Base-by-base conservation (phyloP, 306 rosid species). In the Sophora flavescens region DNA sequence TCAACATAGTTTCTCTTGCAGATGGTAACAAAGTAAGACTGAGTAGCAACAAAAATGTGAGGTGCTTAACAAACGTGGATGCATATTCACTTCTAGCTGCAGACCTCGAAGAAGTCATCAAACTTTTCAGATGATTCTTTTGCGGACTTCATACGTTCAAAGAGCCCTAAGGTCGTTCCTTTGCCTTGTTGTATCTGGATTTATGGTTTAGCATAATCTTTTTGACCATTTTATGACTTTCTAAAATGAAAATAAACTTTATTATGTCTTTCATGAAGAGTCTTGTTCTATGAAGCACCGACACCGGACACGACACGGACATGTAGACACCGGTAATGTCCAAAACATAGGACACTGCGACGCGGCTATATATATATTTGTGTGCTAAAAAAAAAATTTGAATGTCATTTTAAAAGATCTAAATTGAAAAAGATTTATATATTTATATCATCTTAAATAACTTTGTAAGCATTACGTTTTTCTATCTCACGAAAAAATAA, bases 81-180 rank as follows among this genome's bases (percentile, higher is more conserved):
- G 96, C 91, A 65, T 91, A 88, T 85, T 79, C 91, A 30, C 93
- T 93, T 61, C 84, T 85, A n/a, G 89, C 84, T 4, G 84, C 84
- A 60, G 98, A 93, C 85, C 89, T 91, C 16, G 96, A 88, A 83
- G 97, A 90, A 82, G 87, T 93, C 79, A 89, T 93, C 38, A 82
- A 81, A 59, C 89, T 89, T 66, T 91, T 86, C 67, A 69, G 91
- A 3, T 86, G 96, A 85, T 81, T 88, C 77, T 80, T 22, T 22
- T 93, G 85, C 89, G 88, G 80, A 93, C 86, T 2, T 85, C 88
- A 9, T 97, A 75, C 1, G 91, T 91, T 72, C 92, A 80, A 84
- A 93, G 91, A 85, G 90, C 89, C 76, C 82, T 93, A 75, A 89
- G 97, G 98, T 91, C 68, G 79, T 83, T 74, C 38, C 18, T 6